Evolutionary conservation across 2,329 filamentous ascomycete species (phyloP).

Genomic region (Penicillium concentricum): DNA sequence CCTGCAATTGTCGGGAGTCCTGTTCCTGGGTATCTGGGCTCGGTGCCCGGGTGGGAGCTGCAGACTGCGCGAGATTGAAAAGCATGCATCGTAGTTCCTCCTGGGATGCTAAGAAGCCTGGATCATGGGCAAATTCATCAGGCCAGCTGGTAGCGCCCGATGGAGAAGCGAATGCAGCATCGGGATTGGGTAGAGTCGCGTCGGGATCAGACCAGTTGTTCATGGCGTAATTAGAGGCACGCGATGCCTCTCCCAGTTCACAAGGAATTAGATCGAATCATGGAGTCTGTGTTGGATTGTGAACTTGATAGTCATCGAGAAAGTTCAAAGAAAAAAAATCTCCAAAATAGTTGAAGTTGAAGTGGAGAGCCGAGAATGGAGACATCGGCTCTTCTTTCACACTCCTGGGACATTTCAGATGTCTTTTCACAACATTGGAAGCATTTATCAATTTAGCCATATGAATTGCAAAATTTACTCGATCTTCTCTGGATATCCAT

Average conservation of each 20-base stretch:
- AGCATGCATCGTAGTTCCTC: conserved; percentile 47
- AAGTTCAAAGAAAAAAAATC: not conserved
- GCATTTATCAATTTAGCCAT: not conserved
- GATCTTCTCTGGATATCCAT: not conserved
- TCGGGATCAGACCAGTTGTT: conserved; percentile 13
- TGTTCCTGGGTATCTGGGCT: conserved; percentile 32
- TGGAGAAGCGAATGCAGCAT: conserved; percentile 18
- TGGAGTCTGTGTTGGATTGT: not conserved
- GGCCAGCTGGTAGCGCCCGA: conserved; percentile 23
- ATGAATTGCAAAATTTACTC: not conserved
- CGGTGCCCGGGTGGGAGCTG: conserved; percentile 42
- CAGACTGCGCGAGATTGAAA: conserved; percentile 47
- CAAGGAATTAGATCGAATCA: not conserved
- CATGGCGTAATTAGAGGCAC: conserved; percentile 5
- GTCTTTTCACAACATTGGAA: not conserved
- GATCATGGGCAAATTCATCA: conserved; percentile 38
- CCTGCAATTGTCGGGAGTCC: not conserved
- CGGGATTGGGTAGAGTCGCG: conserved; percentile 14
- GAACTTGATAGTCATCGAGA: not conserved
- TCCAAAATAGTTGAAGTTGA: not conserved
- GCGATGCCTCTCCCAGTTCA: not conserved
- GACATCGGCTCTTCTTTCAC: not conserved
- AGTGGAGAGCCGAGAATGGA: not conserved
- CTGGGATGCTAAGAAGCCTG: conserved; percentile 47
- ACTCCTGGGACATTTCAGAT: not conserved